Evolutionary conservation across 1,139 yeast genomes (phyloP).

Genomic region (Oligophagozyma castellii): DNA sequence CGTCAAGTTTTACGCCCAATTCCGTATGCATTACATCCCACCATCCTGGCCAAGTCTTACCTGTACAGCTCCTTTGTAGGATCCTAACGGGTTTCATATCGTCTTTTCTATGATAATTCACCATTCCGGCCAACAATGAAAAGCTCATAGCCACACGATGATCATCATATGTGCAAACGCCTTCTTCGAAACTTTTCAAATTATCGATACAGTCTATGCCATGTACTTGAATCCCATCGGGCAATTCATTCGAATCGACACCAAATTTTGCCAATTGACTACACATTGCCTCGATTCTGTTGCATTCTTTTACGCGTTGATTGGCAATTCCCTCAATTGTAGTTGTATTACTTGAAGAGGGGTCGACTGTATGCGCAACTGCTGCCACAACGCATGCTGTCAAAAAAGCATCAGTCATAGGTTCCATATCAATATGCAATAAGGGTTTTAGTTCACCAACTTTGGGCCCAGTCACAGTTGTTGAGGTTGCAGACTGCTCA

Average conservation of each 20-base stretch:
- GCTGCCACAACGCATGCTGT: conserved; percentile 98
- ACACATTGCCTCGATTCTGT: conserved; percentile 91
- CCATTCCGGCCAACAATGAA: conserved; percentile 59
- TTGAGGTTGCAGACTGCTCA: conserved; percentile 64
- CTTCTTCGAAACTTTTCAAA: conserved; percentile 40
- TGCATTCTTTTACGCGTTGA: conserved; percentile 95
- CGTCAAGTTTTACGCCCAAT: conserved; percentile 54
- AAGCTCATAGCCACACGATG: conserved; percentile 98
- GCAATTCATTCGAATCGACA: conserved; percentile 67
- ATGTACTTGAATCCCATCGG: conserved; percentile 81
- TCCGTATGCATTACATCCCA: conserved; percentile 80
- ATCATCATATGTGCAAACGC: conserved; percentile 77
- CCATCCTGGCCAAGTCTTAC: conserved; percentile 99
- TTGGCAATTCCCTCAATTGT: conserved; percentile 91
- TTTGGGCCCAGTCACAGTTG: conserved; percentile 86
- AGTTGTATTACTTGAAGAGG: conserved; percentile 36
- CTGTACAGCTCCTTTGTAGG: conserved; percentile 82
- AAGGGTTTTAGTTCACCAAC: conserved; percentile 56
- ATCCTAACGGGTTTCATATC: conserved; percentile 54
- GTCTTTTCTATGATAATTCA: conserved; percentile 12
- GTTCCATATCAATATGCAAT: conserved; percentile 86
- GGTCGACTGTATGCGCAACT: conserved; percentile 35
- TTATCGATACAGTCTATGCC: conserved; percentile 40
- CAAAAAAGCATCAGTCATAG: conserved; percentile 97
- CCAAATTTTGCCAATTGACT: conserved; percentile 82